Percentiles rank a stretch among this genome's conserved stretches.
phyloP scores from a whole-genome alignment of 495 filamentous ascomycete species.

The Penicillium waksmanii region DNA sequence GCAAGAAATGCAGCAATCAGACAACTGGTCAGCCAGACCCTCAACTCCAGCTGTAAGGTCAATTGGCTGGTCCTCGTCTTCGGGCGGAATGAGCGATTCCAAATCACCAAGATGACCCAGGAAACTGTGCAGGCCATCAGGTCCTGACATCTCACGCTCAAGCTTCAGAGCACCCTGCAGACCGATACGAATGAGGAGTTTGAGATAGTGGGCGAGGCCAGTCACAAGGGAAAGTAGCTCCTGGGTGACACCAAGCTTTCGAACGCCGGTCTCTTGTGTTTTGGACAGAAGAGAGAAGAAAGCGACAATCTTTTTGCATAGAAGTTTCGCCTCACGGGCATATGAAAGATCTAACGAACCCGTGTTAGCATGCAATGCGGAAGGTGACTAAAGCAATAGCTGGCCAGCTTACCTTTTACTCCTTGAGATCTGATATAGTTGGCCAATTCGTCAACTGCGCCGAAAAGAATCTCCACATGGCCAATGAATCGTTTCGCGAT shows the following conservation, averaged over 20 bases:
- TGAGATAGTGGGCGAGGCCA: conserved; percentile 95
- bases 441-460: conserved; percentile 84
- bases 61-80: conserved; percentile 69
- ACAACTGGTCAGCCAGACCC: conserved; percentile 72
- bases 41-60: conserved; percentile 75
- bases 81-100: conserved; percentile 62
- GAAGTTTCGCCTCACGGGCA: conserved; percentile 90
- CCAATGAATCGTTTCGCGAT: conserved; percentile 97
- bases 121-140: conserved; percentile 78
- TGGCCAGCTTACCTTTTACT: conserved; percentile 66
- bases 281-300: conserved; percentile 95
- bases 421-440: conserved; percentile 66
- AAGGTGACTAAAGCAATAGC: background rate
- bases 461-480: conserved; percentile 93
- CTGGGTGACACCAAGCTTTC: conserved; percentile 93
- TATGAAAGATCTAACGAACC: conserved; percentile 73
- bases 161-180: conserved; percentile 90
- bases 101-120: conserved; percentile 77
- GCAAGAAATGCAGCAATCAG: conserved; percentile 81
- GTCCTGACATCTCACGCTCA: conserved; percentile 76
- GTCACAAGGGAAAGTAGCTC: conserved; percentile 94
- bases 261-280: conserved; percentile 84
- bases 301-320: conserved; percentile 99
- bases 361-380: background rate
- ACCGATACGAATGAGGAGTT: conserved; percentile 95